phyloP scores from a whole-genome alignment of 345 rosid genomes.

The Streptanthus diversifolius region DNA sequence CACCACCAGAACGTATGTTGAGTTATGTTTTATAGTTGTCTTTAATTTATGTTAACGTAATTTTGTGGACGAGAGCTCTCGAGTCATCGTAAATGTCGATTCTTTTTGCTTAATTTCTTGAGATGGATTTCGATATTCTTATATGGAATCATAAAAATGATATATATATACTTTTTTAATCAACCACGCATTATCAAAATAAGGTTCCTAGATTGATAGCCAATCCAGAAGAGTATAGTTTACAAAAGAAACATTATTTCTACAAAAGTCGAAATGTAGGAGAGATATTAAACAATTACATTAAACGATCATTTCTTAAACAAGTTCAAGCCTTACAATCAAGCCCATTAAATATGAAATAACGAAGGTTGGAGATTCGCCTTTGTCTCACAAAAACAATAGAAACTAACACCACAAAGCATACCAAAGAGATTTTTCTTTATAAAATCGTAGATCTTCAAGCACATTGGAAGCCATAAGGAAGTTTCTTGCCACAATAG shows the following conservation, averaged over 20 bases:
- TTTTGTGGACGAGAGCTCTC: neutral
- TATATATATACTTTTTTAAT: neutral
- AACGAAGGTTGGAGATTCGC: neutral
- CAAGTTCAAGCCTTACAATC: neutral
- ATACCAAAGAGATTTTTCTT: constrained; percentile 9
- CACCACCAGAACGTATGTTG: neutral
- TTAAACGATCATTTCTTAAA: neutral
- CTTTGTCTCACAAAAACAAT: neutral
- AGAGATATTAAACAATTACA: neutral
- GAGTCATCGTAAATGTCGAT: neutral
- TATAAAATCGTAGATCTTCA: constrained; percentile 10
- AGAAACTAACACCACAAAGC: neutral
- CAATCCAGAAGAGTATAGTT: neutral
- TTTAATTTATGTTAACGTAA: no score
- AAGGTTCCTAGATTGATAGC: neutral
- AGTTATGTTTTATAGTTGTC: neutral
- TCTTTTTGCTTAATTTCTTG: neutral
- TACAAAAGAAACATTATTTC: neutral
- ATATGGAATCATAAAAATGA: neutral
- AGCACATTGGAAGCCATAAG: constrained; percentile 62
- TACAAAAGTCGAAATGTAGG: neutral
- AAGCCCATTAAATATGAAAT: neutral
- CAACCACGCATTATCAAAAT: neutral
- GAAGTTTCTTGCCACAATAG: constrained; percentile 58
- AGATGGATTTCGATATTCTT: neutral